Base-by-base conservation (phyloP, 805 yeast genomes). In the Candida yuanshanica region DNA sequence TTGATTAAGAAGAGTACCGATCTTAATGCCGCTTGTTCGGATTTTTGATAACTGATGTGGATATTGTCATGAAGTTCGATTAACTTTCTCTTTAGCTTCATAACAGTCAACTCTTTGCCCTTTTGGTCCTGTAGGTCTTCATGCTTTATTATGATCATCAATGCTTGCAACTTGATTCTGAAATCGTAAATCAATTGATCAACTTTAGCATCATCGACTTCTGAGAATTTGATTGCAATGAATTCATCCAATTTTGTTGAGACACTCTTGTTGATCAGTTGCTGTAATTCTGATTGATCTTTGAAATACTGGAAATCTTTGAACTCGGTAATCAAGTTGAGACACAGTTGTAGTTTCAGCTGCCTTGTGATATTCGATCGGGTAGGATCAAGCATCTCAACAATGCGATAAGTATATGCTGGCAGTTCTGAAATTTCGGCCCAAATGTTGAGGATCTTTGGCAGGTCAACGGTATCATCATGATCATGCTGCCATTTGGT, bases 21-120 rank as follows among this genome's bases (percentile, higher is more conserved):
- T 32, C 42, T 45, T n/a, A 42, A 34, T 12, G 20, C 20, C 1
- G 48, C 37, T 25, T 45, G 48, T 13, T 35, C 37, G 9, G 37
- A 31, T 18, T 36, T 45, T 7, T 42, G 36, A 32, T 35, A 42
- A 2, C 43, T 42, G 13, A 39, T 26, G 1, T 34, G 10, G 23
- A 45, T 45, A 26, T 22, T 42, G 5, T 12, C 17, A n/a, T 43
- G 43, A 13, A 45, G n/a, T 13, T 29, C 20, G 14, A 33, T 27
- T 13, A 45, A 20, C 10, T 20, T 34, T 4, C 3, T 4, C 5
- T 22, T 26, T 4, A 39, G 34, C 18, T 35, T 36, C 12, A n/a
- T 22, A 6, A 35, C 5, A 7, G 38, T 22, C 4, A 21, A 7
- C n/a, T 36, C 38, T 11, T 36, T 22, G 25, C 16, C 29, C 5